phyloP scores from a whole-genome alignment of 306 rosid genomes.

The Citrullus colocynthis region DNA sequence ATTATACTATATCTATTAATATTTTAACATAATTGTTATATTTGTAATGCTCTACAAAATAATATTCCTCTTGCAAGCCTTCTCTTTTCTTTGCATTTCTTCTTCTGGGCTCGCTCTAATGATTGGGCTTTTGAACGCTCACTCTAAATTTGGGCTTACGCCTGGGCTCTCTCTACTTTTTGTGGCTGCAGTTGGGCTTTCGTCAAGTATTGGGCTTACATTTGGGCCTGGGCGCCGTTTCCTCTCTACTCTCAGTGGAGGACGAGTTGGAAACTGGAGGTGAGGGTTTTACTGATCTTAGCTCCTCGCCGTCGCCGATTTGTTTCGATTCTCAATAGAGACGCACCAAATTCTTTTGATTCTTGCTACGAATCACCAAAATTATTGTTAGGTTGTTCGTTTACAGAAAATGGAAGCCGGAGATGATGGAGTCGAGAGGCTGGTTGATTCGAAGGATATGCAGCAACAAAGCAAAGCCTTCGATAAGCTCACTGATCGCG shows the following conservation, averaged over 20 bases:
- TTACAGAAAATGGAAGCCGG: constrained; percentile 49
- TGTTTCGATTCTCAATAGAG: not conserved
- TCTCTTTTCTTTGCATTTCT: too few species aligned
- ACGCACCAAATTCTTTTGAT: not conserved
- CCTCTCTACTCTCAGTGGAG: not conserved
- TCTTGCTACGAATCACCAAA: not conserved
- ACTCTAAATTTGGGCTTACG: too few species aligned
- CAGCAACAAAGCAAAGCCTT: constrained; percentile 93
- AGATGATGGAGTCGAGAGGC: constrained; percentile 59
- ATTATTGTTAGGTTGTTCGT: not conserved
- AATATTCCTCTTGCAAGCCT: too few species aligned
- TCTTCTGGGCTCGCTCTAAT: not conserved
- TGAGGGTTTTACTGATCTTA: not conserved
- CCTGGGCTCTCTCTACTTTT: not conserved
- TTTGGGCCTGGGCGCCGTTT: not conserved
- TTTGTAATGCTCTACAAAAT: too few species aligned
- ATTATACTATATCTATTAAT: too few species aligned
- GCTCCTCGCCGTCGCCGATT: not conserved
- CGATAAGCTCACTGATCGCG: constrained; percentile 96
- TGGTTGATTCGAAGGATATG: constrained; percentile 67
- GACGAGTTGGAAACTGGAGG: not conserved
- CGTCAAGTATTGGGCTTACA: not conserved
- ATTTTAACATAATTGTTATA: too few species aligned
- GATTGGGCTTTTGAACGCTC: not conserved
- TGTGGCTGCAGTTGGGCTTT: not conserved